These are phyloP conservation scores for Blastocystis sp. DNA, from an alignment of 352 stramenopile species.

Conservation along the genomic window DNA sequence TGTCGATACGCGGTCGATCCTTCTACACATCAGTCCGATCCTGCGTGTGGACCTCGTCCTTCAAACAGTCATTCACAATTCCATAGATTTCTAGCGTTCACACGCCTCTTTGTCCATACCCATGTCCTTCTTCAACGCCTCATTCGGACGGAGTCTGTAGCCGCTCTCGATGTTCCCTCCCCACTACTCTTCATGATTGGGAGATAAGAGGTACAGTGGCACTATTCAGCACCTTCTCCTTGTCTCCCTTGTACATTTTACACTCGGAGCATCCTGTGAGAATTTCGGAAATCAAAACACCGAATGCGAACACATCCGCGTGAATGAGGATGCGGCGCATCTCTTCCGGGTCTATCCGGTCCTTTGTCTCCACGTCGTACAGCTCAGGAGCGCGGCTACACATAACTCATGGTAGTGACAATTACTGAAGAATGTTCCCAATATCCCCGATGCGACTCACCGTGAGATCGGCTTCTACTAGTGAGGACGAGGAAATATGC, in stretches of 20 bases:
- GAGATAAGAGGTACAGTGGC: background rate
- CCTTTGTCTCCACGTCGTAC: background rate
- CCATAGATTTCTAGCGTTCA: conserved; percentile 29
- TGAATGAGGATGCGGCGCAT: background rate
- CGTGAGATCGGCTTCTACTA: background rate
- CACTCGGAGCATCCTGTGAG: background rate
- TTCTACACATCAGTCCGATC: background rate
- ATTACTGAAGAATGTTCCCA: conserved; percentile 42
- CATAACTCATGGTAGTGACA: background rate
- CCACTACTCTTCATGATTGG: background rate
- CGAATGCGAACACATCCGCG: conserved; percentile 16
- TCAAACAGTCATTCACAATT: conserved; percentile 11
- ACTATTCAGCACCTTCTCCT: background rate
- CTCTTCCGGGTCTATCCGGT: background rate
- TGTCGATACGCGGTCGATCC: background rate
- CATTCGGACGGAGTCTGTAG: background rate
- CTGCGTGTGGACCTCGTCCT: background rate
- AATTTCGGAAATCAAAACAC: conserved; percentile 40
- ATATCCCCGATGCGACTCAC: background rate
- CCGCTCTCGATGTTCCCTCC: background rate
- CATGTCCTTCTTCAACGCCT: background rate
- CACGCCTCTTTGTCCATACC: background rate
- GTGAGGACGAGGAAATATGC: background rate
- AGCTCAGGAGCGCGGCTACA: conserved; percentile 28
- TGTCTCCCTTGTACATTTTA: background rate